phyloP scores from a whole-genome alignment of 2,329 filamentous ascomycete genomes.

The Neofusicoccum laricinum region DNA sequence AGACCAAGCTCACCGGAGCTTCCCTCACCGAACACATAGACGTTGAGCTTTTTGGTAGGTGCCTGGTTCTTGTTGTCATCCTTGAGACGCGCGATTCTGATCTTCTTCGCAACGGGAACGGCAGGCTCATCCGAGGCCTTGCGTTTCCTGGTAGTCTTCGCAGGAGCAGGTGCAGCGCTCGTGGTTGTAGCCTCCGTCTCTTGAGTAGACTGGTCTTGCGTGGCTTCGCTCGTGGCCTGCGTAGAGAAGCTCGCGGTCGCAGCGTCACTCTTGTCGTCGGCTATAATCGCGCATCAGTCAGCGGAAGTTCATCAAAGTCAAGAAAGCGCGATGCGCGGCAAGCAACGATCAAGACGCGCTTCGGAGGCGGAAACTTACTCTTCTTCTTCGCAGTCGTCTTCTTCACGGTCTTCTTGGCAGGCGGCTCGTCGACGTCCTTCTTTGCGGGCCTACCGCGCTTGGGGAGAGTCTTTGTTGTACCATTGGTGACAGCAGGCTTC shows the following conservation, averaged over 20 bases:
- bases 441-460: constrained; percentile 8
- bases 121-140: constrained; percentile 23
- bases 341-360: neutral
- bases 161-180: constrained; percentile 11
- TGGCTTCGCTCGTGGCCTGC: constrained; percentile 15
- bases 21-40: constrained; percentile 80
- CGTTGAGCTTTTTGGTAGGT: constrained; percentile 63
- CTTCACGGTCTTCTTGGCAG: neutral
- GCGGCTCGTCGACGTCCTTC: constrained; percentile 5
- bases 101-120: constrained; percentile 24
- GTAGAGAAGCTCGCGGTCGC: constrained; percentile 13
- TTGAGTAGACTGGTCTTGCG: constrained; percentile 22
- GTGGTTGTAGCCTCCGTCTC: constrained; percentile 15
- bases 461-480: constrained; percentile 20
- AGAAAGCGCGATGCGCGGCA: neutral
- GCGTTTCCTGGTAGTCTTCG: constrained; percentile 19
- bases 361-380: neutral
- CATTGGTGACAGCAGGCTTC: constrained; percentile 29
- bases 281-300: neutral
- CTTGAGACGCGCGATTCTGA: constrained; percentile 23
- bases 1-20: constrained; percentile 79
- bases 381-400: neutral
- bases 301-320: neutral
- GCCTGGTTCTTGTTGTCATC: constrained; percentile 57
- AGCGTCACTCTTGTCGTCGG: neutral